Conservation (phyloP, 2,329 filamentous ascomycete species). For the Apiospora marii region DNA sequence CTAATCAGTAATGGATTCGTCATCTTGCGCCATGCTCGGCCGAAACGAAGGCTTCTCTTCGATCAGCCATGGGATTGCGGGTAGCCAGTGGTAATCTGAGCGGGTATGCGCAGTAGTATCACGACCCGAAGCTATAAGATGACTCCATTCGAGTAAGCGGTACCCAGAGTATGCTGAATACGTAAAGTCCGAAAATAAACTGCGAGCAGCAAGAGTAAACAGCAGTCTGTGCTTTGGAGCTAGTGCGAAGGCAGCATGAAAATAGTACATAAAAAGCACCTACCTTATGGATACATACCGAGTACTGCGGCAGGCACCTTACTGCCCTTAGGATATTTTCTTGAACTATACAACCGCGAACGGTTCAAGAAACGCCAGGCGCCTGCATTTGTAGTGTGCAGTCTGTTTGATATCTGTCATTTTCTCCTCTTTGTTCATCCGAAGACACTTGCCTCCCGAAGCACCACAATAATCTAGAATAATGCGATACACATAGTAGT, state of each 20-base stretch:
- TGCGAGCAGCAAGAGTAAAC: neutral
- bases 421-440: neutral
- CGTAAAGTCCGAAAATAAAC: conserved; percentile 4
- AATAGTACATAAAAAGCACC: neutral
- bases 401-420: neutral
- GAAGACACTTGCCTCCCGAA: neutral
- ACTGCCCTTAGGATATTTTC: too few relatives aligned
- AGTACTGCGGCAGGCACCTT: neutral
- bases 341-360: too few relatives aligned
- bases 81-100: neutral
- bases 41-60: neutral
- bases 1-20: conserved; percentile 1
- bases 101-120: neutral
- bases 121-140: neutral
- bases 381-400: neutral
- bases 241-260: neutral
- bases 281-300: too few relatives aligned
- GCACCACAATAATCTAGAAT: neutral
- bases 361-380: neutral
- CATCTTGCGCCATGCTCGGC: conserved; percentile 22
- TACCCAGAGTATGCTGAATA: neutral
- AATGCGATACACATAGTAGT: neutral
- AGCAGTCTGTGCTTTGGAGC: neutral
- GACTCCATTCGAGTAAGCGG: neutral
- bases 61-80: neutral